These are phyloP conservation scores for Aspergillus calidoustus DNA, from an alignment of 2,329 filamentous ascomycete genomes.

Conservation along the genomic window DNA sequence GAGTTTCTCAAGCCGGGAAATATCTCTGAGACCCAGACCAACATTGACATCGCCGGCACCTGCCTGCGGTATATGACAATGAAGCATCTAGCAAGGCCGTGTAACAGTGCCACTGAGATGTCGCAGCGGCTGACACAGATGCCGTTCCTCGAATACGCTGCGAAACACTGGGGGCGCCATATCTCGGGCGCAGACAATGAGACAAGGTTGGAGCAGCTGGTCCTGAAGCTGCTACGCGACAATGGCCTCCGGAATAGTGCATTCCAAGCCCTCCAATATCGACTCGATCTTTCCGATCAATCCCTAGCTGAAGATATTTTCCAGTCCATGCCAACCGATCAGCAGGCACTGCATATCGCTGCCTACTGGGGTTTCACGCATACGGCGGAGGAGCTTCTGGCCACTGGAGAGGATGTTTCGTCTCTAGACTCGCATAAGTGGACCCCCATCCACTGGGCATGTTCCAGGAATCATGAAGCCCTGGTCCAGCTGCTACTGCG, in stretches of 20 bases:
- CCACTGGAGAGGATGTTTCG: not conserved
- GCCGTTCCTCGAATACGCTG: not conserved
- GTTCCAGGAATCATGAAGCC: not conserved
- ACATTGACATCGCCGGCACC: not conserved
- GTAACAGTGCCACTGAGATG: not conserved
- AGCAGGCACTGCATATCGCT: slow-evolving; percentile 2
- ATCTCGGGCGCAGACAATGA: not conserved
- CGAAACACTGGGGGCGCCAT: slow-evolving; percentile 7
- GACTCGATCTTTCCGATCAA: not conserved
- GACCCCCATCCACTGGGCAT: slow-evolving; percentile 19
- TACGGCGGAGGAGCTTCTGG: not conserved
- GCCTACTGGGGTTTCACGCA: not conserved
- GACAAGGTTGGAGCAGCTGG: not conserved
- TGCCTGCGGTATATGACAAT: slow-evolving; percentile 1
- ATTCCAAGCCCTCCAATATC: slow-evolving; percentile 8
- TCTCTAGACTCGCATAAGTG: slow-evolving; percentile 1
- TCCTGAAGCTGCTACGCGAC: not conserved
- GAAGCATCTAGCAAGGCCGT: not conserved
- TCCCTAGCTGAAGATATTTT: not conserved
- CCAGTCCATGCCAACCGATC: not conserved
- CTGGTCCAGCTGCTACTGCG: slow-evolving; percentile 1
- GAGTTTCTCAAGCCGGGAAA: not conserved
- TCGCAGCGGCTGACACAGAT: not conserved
- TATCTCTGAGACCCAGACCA: not conserved
- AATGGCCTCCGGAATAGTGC: not conserved